Percentiles rank a stretch among this genome's conserved stretches.
These are phyloP conservation scores for Arthrobotrys sphaeroides DNA, from an alignment of 2,329 filamentous ascomycete species.

Conservation along the genomic window DNA sequence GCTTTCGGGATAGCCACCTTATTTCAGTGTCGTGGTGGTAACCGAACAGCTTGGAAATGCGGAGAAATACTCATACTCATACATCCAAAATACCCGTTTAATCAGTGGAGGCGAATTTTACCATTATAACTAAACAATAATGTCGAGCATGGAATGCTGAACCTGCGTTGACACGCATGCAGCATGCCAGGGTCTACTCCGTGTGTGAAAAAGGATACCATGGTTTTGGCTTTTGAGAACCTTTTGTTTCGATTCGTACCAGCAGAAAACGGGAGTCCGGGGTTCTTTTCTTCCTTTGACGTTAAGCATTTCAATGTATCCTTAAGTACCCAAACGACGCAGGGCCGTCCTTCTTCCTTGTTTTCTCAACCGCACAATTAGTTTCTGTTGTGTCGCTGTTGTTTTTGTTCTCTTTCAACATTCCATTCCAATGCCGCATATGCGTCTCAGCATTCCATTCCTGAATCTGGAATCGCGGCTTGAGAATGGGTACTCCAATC, in stretches of 20 bases:
- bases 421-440: conserved; percentile 50
- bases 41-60: conserved; percentile 2
- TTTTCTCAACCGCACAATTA: background rate
- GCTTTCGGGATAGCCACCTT: background rate
- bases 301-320: conserved; percentile 2
- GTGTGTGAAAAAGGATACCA: conserved; percentile 6
- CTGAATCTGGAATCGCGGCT: conserved; percentile 24
- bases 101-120: conserved; percentile 18
- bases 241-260: background rate
- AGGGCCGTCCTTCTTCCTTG: background rate
- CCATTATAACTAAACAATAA: conserved; percentile 9
- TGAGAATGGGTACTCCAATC: conserved; percentile 20
- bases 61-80: background rate
- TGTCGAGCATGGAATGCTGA: conserved; percentile 41
- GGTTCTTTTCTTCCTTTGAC: background rate
- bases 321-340: conserved; percentile 21
- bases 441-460: conserved; percentile 44
- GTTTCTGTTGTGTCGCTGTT: background rate
- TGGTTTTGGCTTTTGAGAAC: conserved; percentile 8
- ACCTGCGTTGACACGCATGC: conserved; percentile 49
- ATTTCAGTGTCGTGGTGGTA: background rate
- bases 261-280: background rate
- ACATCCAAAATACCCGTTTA: background rate
- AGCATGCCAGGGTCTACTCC: conserved; percentile 12
- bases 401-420: conserved; percentile 9